Evolutionary conservation across 352 stramenopile species (phyloP).

Genomic region (Phytophthora sansomeana): DNA sequence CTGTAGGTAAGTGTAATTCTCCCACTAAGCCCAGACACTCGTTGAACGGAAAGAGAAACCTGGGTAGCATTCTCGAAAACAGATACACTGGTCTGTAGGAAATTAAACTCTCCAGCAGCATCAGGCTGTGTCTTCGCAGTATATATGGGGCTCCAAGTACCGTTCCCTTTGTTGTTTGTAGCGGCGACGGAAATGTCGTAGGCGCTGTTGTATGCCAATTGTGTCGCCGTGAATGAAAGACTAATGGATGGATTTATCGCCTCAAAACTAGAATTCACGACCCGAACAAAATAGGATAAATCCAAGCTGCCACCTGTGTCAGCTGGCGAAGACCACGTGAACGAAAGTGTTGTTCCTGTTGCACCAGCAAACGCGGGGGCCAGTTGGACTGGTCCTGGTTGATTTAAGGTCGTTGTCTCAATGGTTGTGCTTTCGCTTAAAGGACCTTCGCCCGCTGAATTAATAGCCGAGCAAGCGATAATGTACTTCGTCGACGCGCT

Average conservation of each 20-base stretch:
- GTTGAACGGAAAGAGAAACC: slow-evolving; percentile 44
- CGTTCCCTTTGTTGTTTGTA: slow-evolving; percentile 38
- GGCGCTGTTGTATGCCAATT: slow-evolving; percentile 43
- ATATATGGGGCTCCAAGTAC: slow-evolving; percentile 44
- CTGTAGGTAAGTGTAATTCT: slow-evolving; percentile 44
- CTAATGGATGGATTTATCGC: slow-evolving; percentile 18
- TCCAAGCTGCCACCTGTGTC: slow-evolving; percentile 54
- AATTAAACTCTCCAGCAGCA: slow-evolving; percentile 60
- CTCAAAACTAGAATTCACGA: slow-evolving; percentile 15
- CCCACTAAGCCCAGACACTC: slow-evolving; percentile 56
- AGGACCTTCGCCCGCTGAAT: slow-evolving; percentile 42
- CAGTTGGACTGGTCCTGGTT: slow-evolving; percentile 39
- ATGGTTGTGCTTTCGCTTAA: slow-evolving; percentile 34
- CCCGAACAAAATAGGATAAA: slow-evolving; percentile 44
- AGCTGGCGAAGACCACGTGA: slow-evolving; percentile 43
- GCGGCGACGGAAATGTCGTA: slow-evolving; percentile 54
- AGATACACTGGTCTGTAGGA: slow-evolving; percentile 26
- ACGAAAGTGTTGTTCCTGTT: slow-evolving; percentile 49
- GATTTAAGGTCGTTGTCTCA: slow-evolving; percentile 41
- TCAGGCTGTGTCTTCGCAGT: slow-evolving; percentile 51
- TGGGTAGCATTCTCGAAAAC: slow-evolving; percentile 54
- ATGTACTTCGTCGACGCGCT: slow-evolving; percentile 43
- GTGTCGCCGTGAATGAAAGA: slow-evolving; percentile 10
- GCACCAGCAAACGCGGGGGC: slow-evolving; percentile 35
- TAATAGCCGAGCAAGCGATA: slow-evolving; percentile 52